Conservation (phyloP, 352 stramenopile species). For the Pelagophyceae sp. region DNA sequence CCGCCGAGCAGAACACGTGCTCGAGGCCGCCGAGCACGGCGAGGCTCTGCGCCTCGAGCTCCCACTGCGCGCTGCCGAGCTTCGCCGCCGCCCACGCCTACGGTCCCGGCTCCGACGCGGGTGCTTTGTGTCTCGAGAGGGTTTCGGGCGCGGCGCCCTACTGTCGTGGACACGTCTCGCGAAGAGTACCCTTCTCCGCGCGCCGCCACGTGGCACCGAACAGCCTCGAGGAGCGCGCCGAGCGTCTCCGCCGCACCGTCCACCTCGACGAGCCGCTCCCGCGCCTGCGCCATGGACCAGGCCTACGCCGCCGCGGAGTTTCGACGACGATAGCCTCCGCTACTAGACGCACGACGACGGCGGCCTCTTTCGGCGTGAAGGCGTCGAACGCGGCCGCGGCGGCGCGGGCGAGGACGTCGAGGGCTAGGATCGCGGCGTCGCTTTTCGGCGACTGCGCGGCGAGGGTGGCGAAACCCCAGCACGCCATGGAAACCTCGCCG, state of each 20-base stretch:
- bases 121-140: too few species aligned
- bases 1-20: neutral
- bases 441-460: too few species aligned
- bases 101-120: too few species aligned
- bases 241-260: neutral
- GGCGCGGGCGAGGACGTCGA: neutral
- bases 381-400: neutral
- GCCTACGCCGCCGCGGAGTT: too few species aligned
- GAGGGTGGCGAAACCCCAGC: neutral
- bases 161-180: slow-evolving; percentile 9
- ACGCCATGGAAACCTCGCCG: neutral
- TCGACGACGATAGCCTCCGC: too few species aligned
- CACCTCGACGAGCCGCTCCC: neutral
- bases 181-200: neutral
- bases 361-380: neutral
- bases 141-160: too few species aligned
- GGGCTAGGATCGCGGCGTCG: neutral
- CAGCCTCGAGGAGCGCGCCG: neutral
- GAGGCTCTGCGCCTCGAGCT: neutral
- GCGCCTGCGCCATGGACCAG: neutral
- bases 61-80: neutral
- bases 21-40: neutral
- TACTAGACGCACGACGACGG: too few species aligned
- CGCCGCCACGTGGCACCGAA: neutral
- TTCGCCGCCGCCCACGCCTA: neutral